These are phyloP conservation scores for Craterostigma plantagineum DNA, from an alignment of 257 asterid species.

Conservation along the genomic window DNA sequence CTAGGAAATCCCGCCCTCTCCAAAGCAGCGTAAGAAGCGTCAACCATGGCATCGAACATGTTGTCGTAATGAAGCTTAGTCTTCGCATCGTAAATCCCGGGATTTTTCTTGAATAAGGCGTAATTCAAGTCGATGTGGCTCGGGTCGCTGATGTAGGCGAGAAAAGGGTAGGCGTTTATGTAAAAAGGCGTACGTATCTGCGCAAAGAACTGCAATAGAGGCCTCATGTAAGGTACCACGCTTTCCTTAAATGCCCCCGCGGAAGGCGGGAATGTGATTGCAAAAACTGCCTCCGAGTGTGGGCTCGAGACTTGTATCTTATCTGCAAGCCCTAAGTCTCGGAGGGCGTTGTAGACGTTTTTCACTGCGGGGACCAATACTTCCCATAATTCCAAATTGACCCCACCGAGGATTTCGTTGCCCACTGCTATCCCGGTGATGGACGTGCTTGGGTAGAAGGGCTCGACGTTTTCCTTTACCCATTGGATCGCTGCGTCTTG, in stretches of 20 bases:
- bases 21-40: slow-evolving; percentile 48
- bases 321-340: slow-evolving; percentile 13
- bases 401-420: slow-evolving; percentile 46
- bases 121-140: slow-evolving; percentile 41
- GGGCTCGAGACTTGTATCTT: slow-evolving; percentile 52
- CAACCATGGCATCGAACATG: slow-evolving; percentile 56
- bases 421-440: slow-evolving; percentile 59
- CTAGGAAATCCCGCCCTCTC: slow-evolving; percentile 35
- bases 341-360: slow-evolving; percentile 40
- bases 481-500: slow-evolving; percentile 35
- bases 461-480: slow-evolving; percentile 43
- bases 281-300: slow-evolving; percentile 55
- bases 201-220: slow-evolving; percentile 38
- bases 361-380: slow-evolving; percentile 46
- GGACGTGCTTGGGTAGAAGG: slow-evolving; percentile 30
- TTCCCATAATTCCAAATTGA: slow-evolving; percentile 30
- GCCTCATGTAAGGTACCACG: slow-evolving; percentile 44
- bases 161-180: slow-evolving; percentile 55
- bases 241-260: slow-evolving; percentile 56
- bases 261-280: slow-evolving; percentile 42
- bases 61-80: slow-evolving; percentile 48
- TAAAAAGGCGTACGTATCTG: slow-evolving; percentile 48
- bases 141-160: slow-evolving; percentile 48
- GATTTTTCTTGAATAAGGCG: slow-evolving; percentile 23
- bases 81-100: slow-evolving; percentile 33